phyloP scores from a whole-genome alignment of 805 yeast genomes.

The Pichia manshurica region DNA sequence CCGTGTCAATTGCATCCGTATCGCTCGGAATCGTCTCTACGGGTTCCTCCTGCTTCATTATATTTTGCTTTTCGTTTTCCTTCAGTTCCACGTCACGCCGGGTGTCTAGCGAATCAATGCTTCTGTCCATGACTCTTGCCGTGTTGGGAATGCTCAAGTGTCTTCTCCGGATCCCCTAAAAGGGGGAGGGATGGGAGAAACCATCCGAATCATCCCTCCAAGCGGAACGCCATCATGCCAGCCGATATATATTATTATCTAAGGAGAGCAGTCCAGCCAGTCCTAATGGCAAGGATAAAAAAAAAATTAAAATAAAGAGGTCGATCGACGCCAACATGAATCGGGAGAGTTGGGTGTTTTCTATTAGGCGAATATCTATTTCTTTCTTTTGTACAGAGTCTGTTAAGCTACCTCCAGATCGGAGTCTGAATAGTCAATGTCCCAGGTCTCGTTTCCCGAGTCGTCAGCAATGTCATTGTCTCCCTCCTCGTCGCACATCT shows the following conservation, averaged over 20 bases:
- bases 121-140: background rate
- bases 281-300: too few species aligned
- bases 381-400: too few species aligned
- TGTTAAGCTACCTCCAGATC: too few species aligned
- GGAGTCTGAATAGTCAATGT: slow-evolving; percentile 31
- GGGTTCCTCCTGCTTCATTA: background rate
- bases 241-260: too few species aligned
- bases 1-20: background rate
- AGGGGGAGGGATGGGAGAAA: too few species aligned
- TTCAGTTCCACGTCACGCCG: background rate
- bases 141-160: background rate
- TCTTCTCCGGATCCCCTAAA: background rate
- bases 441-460: slow-evolving; percentile 21
- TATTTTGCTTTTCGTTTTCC: background rate
- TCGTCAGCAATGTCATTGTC: slow-evolving; percentile 7
- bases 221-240: too few species aligned
- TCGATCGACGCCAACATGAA: too few species aligned
- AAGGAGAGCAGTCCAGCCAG: too few species aligned
- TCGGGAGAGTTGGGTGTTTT: too few species aligned
- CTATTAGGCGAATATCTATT: too few species aligned
- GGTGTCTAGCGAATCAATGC: background rate
- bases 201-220: too few species aligned
- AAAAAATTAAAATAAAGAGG: too few species aligned
- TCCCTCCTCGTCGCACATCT: slow-evolving; percentile 16
- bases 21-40: background rate